phyloP scores from a whole-genome alignment of 1,284 basidiomycete genomes.

The Rhodotorula sp. region DNA sequence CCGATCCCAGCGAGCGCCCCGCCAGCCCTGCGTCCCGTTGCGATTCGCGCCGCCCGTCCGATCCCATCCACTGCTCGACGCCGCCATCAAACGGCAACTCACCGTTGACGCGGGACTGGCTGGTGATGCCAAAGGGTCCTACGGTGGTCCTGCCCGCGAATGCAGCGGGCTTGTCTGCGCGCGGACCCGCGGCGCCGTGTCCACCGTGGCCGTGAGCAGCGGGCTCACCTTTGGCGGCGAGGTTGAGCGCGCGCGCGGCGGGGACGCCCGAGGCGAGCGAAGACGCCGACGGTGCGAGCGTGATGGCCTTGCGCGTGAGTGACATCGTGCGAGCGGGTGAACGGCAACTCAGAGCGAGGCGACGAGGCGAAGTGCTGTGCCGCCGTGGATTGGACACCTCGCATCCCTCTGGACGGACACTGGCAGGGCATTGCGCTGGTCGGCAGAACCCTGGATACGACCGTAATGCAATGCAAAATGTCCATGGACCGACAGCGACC shows the following conservation, averaged over 20 bases:
- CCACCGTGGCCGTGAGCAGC: slow-evolving; percentile 52
- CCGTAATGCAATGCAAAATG: background rate
- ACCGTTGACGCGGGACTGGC: slow-evolving; percentile 70
- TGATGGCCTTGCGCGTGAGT: slow-evolving; percentile 57
- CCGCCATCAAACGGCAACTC: slow-evolving; percentile 46
- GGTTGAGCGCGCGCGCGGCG: slow-evolving; percentile 64
- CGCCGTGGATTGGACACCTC: too few relatives aligned
- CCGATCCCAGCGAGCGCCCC: too few relatives aligned
- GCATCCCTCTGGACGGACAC: background rate
- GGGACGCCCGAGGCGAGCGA: slow-evolving; percentile 71
- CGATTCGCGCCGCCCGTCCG: too few relatives aligned
- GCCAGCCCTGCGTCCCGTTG: too few relatives aligned
- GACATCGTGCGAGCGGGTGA: background rate
- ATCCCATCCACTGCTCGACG: too few relatives aligned
- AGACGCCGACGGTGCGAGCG: slow-evolving; percentile 75
- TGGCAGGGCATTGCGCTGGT: too few relatives aligned
- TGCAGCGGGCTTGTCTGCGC: slow-evolving; percentile 16
- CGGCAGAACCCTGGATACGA: too few relatives aligned
- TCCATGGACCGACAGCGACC: background rate
- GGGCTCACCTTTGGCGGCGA: slow-evolving; percentile 62
- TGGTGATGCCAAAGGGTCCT: slow-evolving; percentile 57
- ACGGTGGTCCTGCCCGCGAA: slow-evolving; percentile 31
- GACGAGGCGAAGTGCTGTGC: too few relatives aligned
- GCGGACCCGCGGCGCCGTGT: slow-evolving; percentile 1
- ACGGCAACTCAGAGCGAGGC: background rate